Evolutionary conservation across 495 filamentous ascomycete species (phyloP).

Genomic region (Neurospora hispaniola): DNA sequence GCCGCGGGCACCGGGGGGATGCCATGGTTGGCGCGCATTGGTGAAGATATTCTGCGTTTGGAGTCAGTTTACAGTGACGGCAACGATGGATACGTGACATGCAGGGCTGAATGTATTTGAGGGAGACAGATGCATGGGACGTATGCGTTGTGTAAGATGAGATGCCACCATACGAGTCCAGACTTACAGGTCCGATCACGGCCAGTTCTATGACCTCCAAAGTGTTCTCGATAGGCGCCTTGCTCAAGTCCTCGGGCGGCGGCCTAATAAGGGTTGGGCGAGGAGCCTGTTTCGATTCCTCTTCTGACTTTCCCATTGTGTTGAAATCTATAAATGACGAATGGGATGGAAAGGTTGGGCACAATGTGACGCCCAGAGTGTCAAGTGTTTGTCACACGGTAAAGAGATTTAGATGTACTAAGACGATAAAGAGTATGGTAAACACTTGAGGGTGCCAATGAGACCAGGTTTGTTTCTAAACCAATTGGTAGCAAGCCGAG

Average conservation of each 20-base stretch:
- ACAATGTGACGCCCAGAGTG: not conserved
- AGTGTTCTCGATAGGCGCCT: constrained; percentile 77
- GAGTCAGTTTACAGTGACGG: not conserved
- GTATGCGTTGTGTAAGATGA: not conserved
- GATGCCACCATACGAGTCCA: not conserved
- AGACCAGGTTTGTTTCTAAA: not conserved
- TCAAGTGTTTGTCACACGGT: not conserved
- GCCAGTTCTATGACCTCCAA: constrained; percentile 71
- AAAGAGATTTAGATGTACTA: not conserved
- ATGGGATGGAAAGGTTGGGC: not conserved
- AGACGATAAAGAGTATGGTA: not conserved
- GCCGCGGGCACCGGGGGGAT: constrained; percentile 80
- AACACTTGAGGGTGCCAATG: not conserved
- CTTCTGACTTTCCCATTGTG: not conserved
- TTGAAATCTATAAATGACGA: not conserved
- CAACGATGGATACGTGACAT: not conserved
- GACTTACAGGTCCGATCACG: constrained; percentile 67
- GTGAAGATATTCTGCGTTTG: constrained; percentile 69
- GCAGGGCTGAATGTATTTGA: constrained; percentile 4
- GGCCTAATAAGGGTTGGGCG: constrained; percentile 63
- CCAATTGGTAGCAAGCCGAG: not conserved
- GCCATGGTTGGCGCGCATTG: constrained; percentile 82
- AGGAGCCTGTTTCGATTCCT: not conserved
- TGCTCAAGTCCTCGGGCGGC: constrained; percentile 57
- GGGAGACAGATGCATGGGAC: not conserved